These are phyloP conservation scores for Kluyveromyces aestuarii DNA, from an alignment of 805 yeast genomes.

Conservation along the genomic window DNA sequence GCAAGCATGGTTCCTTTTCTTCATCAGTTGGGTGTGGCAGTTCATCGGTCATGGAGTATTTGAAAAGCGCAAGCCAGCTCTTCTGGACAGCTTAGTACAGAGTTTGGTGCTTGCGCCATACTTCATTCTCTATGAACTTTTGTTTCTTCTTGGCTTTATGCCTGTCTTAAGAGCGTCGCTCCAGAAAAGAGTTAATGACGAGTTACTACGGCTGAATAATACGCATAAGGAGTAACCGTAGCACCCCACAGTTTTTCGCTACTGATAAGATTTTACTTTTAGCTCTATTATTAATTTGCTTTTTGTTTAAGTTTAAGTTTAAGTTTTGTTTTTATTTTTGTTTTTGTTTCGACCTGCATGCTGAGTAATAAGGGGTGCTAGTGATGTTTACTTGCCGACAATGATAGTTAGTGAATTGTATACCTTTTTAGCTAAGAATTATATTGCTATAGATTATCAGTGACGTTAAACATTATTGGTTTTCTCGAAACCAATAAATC, in stretches of 20 bases:
- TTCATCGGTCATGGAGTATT: constrained; percentile 80
- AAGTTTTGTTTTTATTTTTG: no score
- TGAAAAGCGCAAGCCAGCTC: constrained; percentile 80
- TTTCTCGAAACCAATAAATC: no score
- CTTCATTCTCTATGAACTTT: constrained; percentile 72
- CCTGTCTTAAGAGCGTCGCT: constrained; percentile 41
- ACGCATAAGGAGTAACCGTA: not conserved
- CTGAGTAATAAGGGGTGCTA: no score
- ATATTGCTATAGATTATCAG: no score
- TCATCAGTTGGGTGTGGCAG: constrained; percentile 67
- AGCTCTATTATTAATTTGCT: no score
- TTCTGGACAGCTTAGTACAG: constrained; percentile 72
- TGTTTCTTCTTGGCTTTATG: constrained; percentile 59
- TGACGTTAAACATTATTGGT: no score
- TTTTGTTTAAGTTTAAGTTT: no score
- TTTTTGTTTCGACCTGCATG: no score
- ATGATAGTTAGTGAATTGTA: no score
- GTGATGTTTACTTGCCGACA: no score
- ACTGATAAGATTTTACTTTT: not conserved
- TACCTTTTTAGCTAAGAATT: no score
- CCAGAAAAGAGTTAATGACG: constrained; percentile 36
- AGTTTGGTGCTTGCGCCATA: constrained; percentile 88
- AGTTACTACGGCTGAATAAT: constrained; percentile 15
- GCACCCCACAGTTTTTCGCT: not conserved
- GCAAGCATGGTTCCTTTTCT: constrained; percentile 33